A percentile compares a stretch with the other conserved stretches of the same genome.
phyloP scores from a whole-genome alignment of 176 grass and related monocot genomes.

The Aechmea fasciata region DNA sequence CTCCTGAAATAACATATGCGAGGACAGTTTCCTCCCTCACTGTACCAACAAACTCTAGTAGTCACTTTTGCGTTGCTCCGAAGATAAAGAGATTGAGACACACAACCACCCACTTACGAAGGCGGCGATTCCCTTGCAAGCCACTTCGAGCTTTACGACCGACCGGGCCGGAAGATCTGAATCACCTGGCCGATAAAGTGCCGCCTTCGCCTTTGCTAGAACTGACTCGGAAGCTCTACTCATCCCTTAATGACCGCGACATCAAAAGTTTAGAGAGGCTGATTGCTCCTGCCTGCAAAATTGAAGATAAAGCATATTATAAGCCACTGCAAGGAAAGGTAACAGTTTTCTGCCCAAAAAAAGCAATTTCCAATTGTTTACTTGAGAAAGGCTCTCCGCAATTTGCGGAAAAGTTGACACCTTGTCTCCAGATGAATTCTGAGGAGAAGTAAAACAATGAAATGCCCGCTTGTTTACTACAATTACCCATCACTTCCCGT shows the following conservation, averaged over 20 bases:
- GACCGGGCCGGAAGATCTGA: constrained; percentile 1
- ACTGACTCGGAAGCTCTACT: constrained; percentile 51
- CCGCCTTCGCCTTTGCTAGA: constrained; percentile 27
- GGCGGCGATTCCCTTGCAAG: constrained; percentile 10
- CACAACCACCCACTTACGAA: background rate
- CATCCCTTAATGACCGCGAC: constrained; percentile 55
- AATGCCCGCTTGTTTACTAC: too few relatives aligned
- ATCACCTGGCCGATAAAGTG: constrained; percentile 14
- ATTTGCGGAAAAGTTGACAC: too few relatives aligned
- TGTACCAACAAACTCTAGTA: background rate
- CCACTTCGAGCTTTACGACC: constrained; percentile 14
- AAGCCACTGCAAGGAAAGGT: constrained; percentile 62
- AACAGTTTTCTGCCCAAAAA: background rate
- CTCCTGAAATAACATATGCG: background rate
- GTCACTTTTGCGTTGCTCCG: background rate
- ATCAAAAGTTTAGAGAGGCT: constrained; percentile 40
- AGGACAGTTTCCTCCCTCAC: background rate
- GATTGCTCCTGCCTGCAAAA: constrained; percentile 40
- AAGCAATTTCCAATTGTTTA: too few relatives aligned
- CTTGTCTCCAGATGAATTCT: too few relatives aligned
- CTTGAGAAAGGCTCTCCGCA: too few relatives aligned
- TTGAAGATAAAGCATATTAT: constrained; percentile 48
- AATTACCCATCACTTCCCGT: too few relatives aligned
- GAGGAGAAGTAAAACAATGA: too few relatives aligned
- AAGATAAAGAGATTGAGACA: background rate